phyloP scores from a whole-genome alignment of 2,329 filamentous ascomycete genomes.

The Fusarium ambrosium region DNA sequence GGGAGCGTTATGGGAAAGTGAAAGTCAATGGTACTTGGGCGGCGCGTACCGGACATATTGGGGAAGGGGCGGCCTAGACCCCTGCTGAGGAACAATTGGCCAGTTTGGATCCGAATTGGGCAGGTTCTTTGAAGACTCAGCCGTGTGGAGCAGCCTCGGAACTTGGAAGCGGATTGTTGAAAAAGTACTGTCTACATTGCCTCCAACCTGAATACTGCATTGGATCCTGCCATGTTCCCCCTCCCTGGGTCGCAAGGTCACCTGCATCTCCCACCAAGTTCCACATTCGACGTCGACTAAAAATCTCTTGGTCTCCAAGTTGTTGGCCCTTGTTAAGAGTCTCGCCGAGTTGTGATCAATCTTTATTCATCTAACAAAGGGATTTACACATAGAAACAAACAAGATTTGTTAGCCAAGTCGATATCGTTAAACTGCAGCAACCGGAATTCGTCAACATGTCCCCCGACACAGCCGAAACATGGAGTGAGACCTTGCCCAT shows the following conservation, averaged over 20 bases:
- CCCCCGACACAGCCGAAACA: constrained; percentile 36
- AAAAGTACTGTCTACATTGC: constrained; percentile 29
- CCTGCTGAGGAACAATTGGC: constrained; percentile 12
- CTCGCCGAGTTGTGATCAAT: constrained; percentile 8
- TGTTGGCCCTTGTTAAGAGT: constrained; percentile 13
- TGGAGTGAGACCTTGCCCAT: constrained; percentile 22
- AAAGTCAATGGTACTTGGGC: constrained; percentile 1
- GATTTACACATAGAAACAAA: neutral
- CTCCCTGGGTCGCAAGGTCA: constrained; percentile 39
- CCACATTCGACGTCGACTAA: constrained; percentile 39
- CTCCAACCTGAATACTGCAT: constrained; percentile 20
- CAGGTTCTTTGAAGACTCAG: constrained; percentile 4
- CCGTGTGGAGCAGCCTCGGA: constrained; percentile 40
- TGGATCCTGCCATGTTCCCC: constrained; percentile 24
- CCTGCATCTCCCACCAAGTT: constrained; percentile 40
- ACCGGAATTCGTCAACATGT: constrained; percentile 26
- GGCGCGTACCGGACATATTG: constrained; percentile 27
- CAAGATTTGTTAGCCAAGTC: neutral
- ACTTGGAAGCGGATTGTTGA: constrained; percentile 22
- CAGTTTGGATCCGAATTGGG: constrained; percentile 6
- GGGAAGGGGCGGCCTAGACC: constrained; percentile 19
- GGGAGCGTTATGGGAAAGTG: constrained; percentile 29
- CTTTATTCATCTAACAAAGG: neutral
- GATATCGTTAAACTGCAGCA: constrained; percentile 8
- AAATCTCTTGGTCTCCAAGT: constrained; percentile 21